These are phyloP conservation scores for Acrocalymma vagum DNA, from an alignment of 2,329 filamentous ascomycete species.

Conservation along the genomic window DNA sequence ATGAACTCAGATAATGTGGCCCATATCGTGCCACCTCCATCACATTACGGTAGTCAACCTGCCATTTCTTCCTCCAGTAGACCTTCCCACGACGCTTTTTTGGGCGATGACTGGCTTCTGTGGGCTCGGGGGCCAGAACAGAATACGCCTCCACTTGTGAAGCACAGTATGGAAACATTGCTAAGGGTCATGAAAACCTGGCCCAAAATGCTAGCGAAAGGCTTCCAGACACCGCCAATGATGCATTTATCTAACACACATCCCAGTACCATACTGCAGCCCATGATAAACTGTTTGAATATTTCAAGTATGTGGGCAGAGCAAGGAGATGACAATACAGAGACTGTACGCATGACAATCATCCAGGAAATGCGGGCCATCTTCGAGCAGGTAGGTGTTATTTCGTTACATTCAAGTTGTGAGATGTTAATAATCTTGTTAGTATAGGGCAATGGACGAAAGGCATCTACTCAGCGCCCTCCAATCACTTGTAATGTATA, in stretches of 20 bases:
- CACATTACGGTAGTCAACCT: too few relatives aligned
- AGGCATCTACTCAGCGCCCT: constrained; percentile 43
- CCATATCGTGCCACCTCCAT: too few relatives aligned
- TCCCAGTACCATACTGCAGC: constrained; percentile 29
- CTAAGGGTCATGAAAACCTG: constrained; percentile 48
- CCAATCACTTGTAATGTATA: constrained; percentile 49
- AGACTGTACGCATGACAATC: constrained; percentile 43
- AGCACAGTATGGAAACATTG: constrained; percentile 44
- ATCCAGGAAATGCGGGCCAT: constrained; percentile 42
- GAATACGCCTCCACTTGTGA: constrained; percentile 16
- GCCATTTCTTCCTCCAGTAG: too few relatives aligned
- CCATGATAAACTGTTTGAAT: constrained; percentile 47
- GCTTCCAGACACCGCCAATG: constrained; percentile 47
- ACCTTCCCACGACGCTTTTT: constrained; percentile 5
- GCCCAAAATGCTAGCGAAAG: constrained; percentile 50
- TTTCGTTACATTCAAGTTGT: neutral
- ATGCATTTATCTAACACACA: constrained; percentile 38
- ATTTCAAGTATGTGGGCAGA: constrained; percentile 50
- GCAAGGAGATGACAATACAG: constrained; percentile 35
- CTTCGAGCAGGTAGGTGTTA: constrained; percentile 35
- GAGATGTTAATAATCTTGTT: constrained; percentile 1
- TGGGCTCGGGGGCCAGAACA: constrained; percentile 11
- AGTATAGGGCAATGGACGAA: constrained; percentile 46
- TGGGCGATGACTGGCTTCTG: constrained; percentile 20
- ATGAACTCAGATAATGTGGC: too few relatives aligned